Evolutionary conservation across 2,329 filamentous ascomycete genomes (phyloP).

Genomic region (Exophiala dermatitidis): DNA sequence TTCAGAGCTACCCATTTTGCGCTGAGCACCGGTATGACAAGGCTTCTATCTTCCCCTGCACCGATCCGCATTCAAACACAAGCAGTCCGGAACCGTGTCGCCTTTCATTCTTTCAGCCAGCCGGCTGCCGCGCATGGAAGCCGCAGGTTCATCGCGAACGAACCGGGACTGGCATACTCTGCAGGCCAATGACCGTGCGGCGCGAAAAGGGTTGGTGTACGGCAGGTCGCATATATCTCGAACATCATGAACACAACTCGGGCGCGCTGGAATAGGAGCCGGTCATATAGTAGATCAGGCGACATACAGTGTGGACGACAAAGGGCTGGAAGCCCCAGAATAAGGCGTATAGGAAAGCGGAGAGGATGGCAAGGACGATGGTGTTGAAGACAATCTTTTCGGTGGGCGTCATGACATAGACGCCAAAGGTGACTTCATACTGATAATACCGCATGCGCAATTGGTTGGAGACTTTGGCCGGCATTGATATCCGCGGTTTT

Average conservation of each 20-base stretch:
- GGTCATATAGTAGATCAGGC: conserved; percentile 22
- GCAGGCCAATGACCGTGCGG: no score
- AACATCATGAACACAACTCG: conserved; percentile 11
- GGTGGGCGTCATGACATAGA: conserved; percentile 93
- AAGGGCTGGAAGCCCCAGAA: conserved; percentile 21
- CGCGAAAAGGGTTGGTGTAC: background rate
- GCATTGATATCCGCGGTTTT: conserved; percentile 16
- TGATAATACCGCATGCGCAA: conserved; percentile 93
- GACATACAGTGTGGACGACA: conserved; percentile 20
- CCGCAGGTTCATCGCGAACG: no score
- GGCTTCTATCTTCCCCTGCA: no score
- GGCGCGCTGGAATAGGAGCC: conserved; percentile 17
- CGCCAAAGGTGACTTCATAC: conserved; percentile 94
- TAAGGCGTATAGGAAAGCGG: conserved; percentile 16
- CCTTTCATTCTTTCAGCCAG: no score
- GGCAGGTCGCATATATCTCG: no score
- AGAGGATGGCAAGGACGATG: conserved; percentile 33
- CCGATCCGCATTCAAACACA: no score
- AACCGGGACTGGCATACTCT: no score
- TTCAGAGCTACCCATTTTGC: no score
- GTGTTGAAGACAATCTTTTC: conserved; percentile 96
- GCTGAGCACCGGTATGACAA: no score
- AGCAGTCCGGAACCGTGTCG: no score
- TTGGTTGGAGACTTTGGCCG: conserved; percentile 21
- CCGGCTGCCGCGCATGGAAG: no score